These are phyloP conservation scores for Ceratocystiopsis brevicomis DNA, from an alignment of 2,329 filamentous ascomycete species.

Conservation along the genomic window DNA sequence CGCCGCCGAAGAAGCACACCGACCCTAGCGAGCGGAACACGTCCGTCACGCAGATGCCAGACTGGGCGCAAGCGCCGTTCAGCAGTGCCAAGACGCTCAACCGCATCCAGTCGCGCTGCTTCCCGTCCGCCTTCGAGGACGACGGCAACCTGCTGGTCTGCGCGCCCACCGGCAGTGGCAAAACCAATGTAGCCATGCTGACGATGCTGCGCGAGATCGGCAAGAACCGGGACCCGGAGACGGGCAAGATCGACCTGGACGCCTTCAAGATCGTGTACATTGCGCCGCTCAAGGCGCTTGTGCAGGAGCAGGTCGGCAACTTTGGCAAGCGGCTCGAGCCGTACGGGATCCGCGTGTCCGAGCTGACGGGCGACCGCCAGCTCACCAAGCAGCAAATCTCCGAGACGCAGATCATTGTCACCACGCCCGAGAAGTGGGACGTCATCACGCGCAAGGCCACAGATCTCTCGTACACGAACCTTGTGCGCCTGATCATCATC, in stretches of 20 bases:
- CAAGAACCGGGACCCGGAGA: constrained; percentile 74
- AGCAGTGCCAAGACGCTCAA: constrained; percentile 75
- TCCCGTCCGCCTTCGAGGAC: constrained; percentile 71
- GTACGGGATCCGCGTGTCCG: constrained; percentile 84
- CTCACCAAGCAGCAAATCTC: constrained; percentile 97
- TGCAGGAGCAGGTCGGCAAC: constrained; percentile 96
- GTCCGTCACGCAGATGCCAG: constrained; percentile 71
- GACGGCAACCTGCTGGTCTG: constrained; percentile 98
- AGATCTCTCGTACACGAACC: constrained; percentile 87
- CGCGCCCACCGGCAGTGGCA: constrained; percentile 90
- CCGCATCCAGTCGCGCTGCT: constrained; percentile 89
- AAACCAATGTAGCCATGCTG: constrained; percentile 97
- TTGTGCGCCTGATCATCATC: constrained; percentile 91
- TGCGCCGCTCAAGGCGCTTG: constrained; percentile 82
- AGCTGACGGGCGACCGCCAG: constrained; percentile 91
- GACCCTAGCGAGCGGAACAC: constrained; percentile 67
- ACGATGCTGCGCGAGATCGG: constrained; percentile 91
- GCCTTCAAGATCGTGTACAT: constrained; percentile 98
- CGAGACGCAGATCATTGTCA: constrained; percentile 95
- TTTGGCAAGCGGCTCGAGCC: constrained; percentile 80
- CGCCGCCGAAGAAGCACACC: constrained; percentile 70
- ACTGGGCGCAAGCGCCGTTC: constrained; percentile 80
- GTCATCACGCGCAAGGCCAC: constrained; percentile 97
- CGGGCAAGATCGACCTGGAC: constrained; percentile 87
- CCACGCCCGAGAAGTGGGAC: constrained; percentile 97